Base-by-base conservation (phyloP, 768 basidiomycete species). In the Lactarius evosmus region DNA sequence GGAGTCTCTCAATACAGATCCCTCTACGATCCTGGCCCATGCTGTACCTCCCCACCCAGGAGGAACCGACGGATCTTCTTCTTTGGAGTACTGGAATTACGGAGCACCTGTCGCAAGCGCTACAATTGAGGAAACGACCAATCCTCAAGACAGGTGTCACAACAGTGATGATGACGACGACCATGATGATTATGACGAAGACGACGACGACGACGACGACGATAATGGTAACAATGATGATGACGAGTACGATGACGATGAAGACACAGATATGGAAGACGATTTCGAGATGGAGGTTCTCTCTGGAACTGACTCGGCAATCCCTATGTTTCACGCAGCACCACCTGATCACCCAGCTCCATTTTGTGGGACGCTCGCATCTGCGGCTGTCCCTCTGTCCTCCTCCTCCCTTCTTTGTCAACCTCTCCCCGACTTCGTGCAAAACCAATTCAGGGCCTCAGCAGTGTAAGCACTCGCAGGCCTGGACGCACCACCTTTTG, bases 321-420 rank as follows among this genome's bases (percentile, higher is more conserved):
- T 44, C 25, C 32, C 33, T 36, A 33, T 29, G 11, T 14, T 62
- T 50, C 55, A 16, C 49, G 36, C 49, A 16, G 29, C 34, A 19
- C 33, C 58, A 60, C 38, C 25, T 17, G 22, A 36, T 60, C 41
- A 33, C 5, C 12, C 46, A 49, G 19, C 30, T 36, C 46, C 46
- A 49, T 53, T 56, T 62, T 56, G 11, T 27, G 36, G 51, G 27
- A 32, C 53, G 19, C 40, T 34, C 19, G 38, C 34, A 61, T 61
- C 60, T 22, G 55, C 61, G 33, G 54, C 57, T 25, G 63, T 40
- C 29, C 56, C 66, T 12, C 50, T 67, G 25, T 58, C 66, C 16
- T 53, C 66, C 2, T 62, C 50, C 16, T 55, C 66, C 19, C 57
- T 66, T 19, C 66, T 66, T 44, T 66, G 66, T 46, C 66, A 66